Conservation (phyloP, 495 filamentous ascomycete genomes). For the Saxophila tyrrhenica region DNA sequence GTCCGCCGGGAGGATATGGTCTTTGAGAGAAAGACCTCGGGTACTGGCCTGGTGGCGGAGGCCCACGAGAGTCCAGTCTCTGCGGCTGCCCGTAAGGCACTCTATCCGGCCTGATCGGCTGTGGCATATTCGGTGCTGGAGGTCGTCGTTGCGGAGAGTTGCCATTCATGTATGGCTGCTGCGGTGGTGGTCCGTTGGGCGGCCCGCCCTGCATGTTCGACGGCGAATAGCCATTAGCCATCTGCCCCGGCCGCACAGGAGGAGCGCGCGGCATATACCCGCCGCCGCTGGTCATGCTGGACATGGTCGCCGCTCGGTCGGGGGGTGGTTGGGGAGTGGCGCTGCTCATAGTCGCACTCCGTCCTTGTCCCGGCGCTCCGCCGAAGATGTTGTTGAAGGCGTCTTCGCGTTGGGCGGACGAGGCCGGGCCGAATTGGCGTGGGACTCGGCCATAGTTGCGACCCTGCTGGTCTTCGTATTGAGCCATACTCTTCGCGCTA, state of each 20-base stretch:
- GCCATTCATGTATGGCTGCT: slow-evolving; percentile 13
- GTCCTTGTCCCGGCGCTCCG: slow-evolving; percentile 62
- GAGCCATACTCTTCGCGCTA: slow-evolving; percentile 52
- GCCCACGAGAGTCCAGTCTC: slow-evolving; percentile 51
- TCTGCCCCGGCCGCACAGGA: slow-evolving; percentile 41
- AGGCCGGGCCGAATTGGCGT: slow-evolving; percentile 54
- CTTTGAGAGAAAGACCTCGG: slow-evolving; percentile 11
- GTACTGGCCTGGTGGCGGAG: slow-evolving; percentile 16
- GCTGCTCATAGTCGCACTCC: slow-evolving; percentile 82
- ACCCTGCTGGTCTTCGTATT: slow-evolving; percentile 65
- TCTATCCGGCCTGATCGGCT: slow-evolving; percentile 47
- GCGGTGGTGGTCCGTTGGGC: slow-evolving; percentile 16
- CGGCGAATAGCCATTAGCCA: slow-evolving; percentile 32
- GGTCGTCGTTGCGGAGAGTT: slow-evolving; percentile 35
- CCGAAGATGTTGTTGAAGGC: slow-evolving; percentile 97
- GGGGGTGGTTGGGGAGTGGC: slow-evolving; percentile 47
- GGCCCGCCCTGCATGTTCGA: not conserved
- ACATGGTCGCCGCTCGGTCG: slow-evolving; percentile 83
- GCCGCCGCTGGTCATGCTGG: slow-evolving; percentile 42
- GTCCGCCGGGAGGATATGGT: slow-evolving; percentile 36
- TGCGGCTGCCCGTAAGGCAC: slow-evolving; percentile 56
- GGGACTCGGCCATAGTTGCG: slow-evolving; percentile 49
- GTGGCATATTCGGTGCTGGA: slow-evolving; percentile 49
- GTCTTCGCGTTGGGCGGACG: slow-evolving; percentile 75
- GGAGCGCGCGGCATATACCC: slow-evolving; percentile 44